Evolutionary conservation across 164 flowering plant genomes (phyloP).

Genomic region (Macadamia integrifolia): DNA sequence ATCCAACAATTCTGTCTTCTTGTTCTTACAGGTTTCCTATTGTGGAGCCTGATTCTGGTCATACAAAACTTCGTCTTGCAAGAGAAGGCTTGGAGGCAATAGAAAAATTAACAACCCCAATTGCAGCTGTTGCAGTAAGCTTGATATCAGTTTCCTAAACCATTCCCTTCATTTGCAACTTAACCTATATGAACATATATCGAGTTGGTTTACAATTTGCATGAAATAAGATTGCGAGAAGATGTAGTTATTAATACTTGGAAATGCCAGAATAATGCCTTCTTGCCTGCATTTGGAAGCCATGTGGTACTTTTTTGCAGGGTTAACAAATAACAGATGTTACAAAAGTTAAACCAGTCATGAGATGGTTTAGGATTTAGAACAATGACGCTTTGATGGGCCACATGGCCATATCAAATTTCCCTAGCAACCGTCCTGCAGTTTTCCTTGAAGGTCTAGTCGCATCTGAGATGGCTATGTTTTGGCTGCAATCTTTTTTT

Average conservation of each 20-base stretch:
- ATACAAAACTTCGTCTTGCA: slow-evolving; percentile 92
- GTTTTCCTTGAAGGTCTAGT: background rate
- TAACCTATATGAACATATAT: background rate
- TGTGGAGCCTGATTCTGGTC: slow-evolving; percentile 97
- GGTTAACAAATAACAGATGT: no score
- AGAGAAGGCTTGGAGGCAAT: slow-evolving; percentile 87
- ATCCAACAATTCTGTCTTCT: slow-evolving; percentile 5
- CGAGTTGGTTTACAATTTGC: background rate
- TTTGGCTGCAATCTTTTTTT: background rate
- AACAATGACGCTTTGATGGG: no score
- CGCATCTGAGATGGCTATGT: background rate
- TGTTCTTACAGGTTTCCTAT: slow-evolving; percentile 74
- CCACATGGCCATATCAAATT: background rate
- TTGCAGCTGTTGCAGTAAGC: slow-evolving; percentile 96
- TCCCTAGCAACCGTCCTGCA: background rate
- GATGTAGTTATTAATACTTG: no score
- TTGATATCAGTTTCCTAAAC: slow-evolving; percentile 3
- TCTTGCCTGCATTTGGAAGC: no score
- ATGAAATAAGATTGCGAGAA: background rate
- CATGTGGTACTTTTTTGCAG: no score
- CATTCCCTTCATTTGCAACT: background rate
- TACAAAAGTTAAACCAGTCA: no score
- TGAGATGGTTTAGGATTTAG: no score
- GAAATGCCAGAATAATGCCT: no score
- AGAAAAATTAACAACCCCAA: slow-evolving; percentile 77